phyloP scores from a whole-genome alignment of 257 asterid species.

The Vinca minor region DNA sequence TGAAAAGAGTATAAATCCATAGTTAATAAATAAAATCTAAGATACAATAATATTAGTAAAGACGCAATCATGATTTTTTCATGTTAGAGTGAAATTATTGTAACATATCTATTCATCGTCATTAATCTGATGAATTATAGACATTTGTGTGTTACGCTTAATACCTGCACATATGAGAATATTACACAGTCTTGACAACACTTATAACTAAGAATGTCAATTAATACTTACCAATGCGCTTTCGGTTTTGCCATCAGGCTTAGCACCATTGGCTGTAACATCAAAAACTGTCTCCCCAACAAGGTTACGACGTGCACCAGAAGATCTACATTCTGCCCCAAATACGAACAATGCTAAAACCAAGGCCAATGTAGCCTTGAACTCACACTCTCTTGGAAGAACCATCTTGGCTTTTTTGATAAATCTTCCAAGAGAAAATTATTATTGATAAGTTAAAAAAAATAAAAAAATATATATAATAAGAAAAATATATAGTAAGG shows the following conservation, averaged over 20 bases:
- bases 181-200: too few relatives aligned
- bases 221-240: conserved; percentile 32
- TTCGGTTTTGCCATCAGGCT: conserved; percentile 32
- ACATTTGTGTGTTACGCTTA: too few relatives aligned
- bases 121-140: too few relatives aligned
- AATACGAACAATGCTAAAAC: conserved; percentile 21
- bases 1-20: too few relatives aligned
- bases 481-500: neutral
- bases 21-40: too few relatives aligned
- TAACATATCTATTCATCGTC: too few relatives aligned
- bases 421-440: conserved; percentile 13
- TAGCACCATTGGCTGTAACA: conserved; percentile 50
- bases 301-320: conserved; percentile 27
- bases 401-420: conserved; percentile 12
- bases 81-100: too few relatives aligned
- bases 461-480: neutral
- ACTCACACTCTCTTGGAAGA: conserved; percentile 14
- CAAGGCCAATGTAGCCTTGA: conserved; percentile 2
- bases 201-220: too few relatives aligned
- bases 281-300: conserved; percentile 44
- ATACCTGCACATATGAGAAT: too few relatives aligned
- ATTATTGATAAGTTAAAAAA: conserved; percentile 1
- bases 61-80: too few relatives aligned
- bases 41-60: too few relatives aligned
- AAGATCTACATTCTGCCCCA: conserved; percentile 17